A percentile compares a stretch with the other conserved stretches of the same genome.
phyloP scores from a whole-genome alignment of 2,329 filamentous ascomycete species.

The Lasiodiplodia gonubiensis region DNA sequence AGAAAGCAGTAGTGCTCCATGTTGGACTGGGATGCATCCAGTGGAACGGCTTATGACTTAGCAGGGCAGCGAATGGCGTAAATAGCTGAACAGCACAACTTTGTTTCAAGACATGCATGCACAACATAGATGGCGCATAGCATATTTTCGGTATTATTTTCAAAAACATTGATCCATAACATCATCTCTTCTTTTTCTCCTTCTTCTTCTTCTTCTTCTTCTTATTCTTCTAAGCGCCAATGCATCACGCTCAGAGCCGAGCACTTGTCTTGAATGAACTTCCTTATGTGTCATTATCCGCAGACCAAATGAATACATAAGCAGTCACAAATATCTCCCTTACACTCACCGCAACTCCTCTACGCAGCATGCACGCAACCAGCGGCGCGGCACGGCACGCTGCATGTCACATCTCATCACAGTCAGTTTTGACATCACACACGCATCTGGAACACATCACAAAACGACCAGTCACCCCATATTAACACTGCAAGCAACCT shows the following conservation, averaged over 20 bases:
- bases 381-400: neutral
- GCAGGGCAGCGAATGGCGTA: slow-evolving; percentile 5
- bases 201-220: neutral
- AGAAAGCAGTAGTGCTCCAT: neutral
- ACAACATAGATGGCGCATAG: slow-evolving; percentile 4
- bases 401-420: neutral
- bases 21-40: neutral
- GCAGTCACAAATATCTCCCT: neutral
- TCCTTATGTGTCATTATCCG: neutral
- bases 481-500: neutral
- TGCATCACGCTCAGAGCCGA: neutral
- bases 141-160: neutral
- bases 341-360: neutral
- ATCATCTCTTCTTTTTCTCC: neutral
- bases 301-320: neutral
- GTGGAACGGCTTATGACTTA: neutral
- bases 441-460: neutral
- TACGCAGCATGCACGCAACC: neutral
- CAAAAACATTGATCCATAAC: neutral
- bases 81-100: neutral
- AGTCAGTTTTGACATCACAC: neutral
- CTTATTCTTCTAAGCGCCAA: neutral
- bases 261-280: neutral
- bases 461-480: slow-evolving; percentile 5
- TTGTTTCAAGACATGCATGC: neutral